Evolutionary conservation across 192 early-diverging fungal species (phyloP), one percentile per base, ranked within the genome.

Genomic region (Pilobolus umbonatus): DNA sequence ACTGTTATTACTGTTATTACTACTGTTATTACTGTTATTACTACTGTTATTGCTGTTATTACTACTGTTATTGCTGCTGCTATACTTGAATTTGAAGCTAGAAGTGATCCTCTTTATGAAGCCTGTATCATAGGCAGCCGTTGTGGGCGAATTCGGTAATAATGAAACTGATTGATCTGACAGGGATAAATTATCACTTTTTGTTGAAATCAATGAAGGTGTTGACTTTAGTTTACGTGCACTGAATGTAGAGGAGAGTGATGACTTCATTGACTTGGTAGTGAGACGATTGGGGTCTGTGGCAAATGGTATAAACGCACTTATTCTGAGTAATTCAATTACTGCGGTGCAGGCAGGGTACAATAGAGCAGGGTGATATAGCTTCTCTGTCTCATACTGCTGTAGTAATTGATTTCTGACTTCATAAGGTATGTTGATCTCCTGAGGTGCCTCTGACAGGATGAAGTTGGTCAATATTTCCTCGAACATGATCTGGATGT

Each of bases 281-380:
- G 17, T n/a, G 34, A 43, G 14, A 12, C 57, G 32, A 17, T 42
- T 40, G 11, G 36, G 59, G 29, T 61, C 48, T 0, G 59, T 51
- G 5, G 48, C 59, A 51, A 61, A 61, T 1, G 59, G 59, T 48
- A 61, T 49, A 60, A 59, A 66, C 19, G 56, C 39, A 31, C 50
- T 52, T 17, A 40, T 46, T 6, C 64, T 51, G 57, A 75, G 64
- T 22, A 75, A 65, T 50, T 75, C 74, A 9, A 61, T 29, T 1
- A 72, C 47, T 9, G 62, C 30, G 19, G 46, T 36, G 0, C 48
- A 21, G 6, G 66, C 59, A 1, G 46, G 61, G 4, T 48, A 39
- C 0, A 75, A 66, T n/a, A 75, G n/a, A 10, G 42, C 49, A 5
- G 74, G 66, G 19, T 69, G 65, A 36, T 68, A 75, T 12, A 60